phyloP scores from a whole-genome alignment of 441 rosid species.

The Macaranga tanarius region DNA sequence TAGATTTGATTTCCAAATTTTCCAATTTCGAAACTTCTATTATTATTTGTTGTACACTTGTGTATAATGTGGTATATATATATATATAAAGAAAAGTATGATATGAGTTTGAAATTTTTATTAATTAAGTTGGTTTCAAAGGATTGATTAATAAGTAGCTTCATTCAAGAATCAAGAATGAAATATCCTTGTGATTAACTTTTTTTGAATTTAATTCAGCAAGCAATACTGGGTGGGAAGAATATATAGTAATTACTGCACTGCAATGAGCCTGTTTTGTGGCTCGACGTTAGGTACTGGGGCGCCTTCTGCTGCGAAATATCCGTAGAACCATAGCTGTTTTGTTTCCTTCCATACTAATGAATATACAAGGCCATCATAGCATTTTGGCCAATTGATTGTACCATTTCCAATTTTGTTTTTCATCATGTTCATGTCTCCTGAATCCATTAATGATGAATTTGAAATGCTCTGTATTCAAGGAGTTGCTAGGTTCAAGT shows the following conservation, averaged over 20 bases:
- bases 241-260: no score
- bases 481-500: no score
- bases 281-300: no score
- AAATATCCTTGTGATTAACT: no score
- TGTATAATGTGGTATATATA: conserved; percentile 30
- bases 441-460: not conserved
- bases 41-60: conserved; percentile 13
- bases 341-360: not conserved
- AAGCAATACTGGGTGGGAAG: no score
- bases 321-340: no score
- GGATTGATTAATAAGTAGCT: not conserved
- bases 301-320: no score
- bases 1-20: conserved; percentile 12
- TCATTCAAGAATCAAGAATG: not conserved
- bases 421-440: no score
- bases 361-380: not conserved
- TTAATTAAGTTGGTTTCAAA: not conserved
- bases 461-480: not conserved
- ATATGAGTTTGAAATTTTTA: not conserved
- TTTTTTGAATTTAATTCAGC: no score
- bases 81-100: not conserved
- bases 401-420: not conserved
- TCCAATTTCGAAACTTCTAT: not conserved
- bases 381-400: not conserved
- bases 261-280: not conserved